These are phyloP conservation scores for Blastomyces parvus DNA, from an alignment of 2,329 filamentous ascomycete genomes.

Conservation along the genomic window DNA sequence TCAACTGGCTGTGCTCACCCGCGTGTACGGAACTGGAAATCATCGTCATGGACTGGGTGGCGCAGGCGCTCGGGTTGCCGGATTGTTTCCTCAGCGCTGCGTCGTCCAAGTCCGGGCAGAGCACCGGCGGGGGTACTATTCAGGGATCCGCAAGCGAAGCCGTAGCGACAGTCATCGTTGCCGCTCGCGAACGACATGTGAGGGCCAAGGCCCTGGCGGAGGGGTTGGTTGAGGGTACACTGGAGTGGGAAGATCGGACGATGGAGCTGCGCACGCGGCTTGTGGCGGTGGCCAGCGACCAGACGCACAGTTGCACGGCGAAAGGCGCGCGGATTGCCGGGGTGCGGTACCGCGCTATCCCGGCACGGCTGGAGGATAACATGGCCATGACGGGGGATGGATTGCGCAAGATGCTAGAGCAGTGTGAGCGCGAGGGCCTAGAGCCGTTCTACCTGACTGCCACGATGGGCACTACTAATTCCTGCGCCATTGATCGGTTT, in stretches of 20 bases:
- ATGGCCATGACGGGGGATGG: conserved; percentile 60
- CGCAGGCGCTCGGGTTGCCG: conserved; percentile 63
- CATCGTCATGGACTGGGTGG: conserved; percentile 85
- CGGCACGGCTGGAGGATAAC: conserved; percentile 51
- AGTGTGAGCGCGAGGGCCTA: conserved; percentile 58
- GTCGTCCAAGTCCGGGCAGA: conserved; percentile 37
- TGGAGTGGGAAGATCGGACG: conserved; percentile 60
- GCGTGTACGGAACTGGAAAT: conserved; percentile 91
- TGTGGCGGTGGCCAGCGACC: conserved; percentile 69
- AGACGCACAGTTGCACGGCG: conserved; percentile 73
- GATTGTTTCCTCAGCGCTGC: conserved; percentile 58
- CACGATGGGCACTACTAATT: conserved; percentile 77
- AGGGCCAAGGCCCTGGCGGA: conserved; percentile 47
- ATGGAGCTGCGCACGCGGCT: conserved; percentile 59
- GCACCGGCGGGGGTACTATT: conserved; percentile 74
- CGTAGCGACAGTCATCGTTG: conserved; percentile 75
- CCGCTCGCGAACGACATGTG: conserved; percentile 72
- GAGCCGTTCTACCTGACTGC: conserved; percentile 80
- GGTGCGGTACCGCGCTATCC: conserved; percentile 65
- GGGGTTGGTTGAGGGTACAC: conserved; percentile 35
- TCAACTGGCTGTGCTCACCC: conserved; percentile 95
- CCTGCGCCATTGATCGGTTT: conserved; percentile 80
- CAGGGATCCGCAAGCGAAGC: conserved; percentile 86
- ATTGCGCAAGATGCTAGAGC: conserved; percentile 53
- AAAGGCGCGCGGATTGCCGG: conserved; percentile 83